Base-by-base conservation (phyloP, 1,139 yeast genomes). In the Yamadazyma taylorii region DNA sequence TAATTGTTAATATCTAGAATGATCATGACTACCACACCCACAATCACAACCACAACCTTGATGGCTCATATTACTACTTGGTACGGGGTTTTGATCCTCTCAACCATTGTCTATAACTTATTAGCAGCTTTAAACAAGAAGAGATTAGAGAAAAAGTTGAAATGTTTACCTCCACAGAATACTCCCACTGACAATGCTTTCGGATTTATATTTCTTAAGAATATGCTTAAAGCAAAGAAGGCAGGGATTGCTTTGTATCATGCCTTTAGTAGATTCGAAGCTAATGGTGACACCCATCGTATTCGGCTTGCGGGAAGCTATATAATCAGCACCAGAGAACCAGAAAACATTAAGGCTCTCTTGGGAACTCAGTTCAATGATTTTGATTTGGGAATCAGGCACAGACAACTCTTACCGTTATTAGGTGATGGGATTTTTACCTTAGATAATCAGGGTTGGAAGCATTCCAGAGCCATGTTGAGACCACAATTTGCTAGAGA, bases 401-500 rank as follows among this genome's bases (percentile, higher is more conserved):
- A 72, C 48, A 53, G 50, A 11, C 65, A 60, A 29, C 64, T 75
- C 48, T 46, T 46, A 32, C 73, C 78, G 5, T 53, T 74, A 24
- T 59, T 77, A 37, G 82, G 82, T 2, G 73, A 74, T 40, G 82
- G 83, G 14, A 75, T 78, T 42, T 78, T 78, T 58, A 75, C 81
- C 1, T 61, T 73, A 29, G 77, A 73, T 40, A 77, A 78, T n/a
- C 66, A 60, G 25, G 77, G 73, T 2, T 77, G 82, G 82, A 71
- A 74, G 47, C 79, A 75, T 50, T 69, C 79, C n/a, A 58, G 82
- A 33, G 70, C 78, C 11, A 59, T 77, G 73, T 65, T 78, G 47
- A 63, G 81, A 38, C 82, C 83, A 1, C 81, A 75, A 53, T 78
- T 78, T 55, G 65, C 75, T 22, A 61, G 78, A 37, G 79, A 75